Base-by-base conservation (phyloP, 495 filamentous ascomycete species). In the Xylaria longipes region DNA sequence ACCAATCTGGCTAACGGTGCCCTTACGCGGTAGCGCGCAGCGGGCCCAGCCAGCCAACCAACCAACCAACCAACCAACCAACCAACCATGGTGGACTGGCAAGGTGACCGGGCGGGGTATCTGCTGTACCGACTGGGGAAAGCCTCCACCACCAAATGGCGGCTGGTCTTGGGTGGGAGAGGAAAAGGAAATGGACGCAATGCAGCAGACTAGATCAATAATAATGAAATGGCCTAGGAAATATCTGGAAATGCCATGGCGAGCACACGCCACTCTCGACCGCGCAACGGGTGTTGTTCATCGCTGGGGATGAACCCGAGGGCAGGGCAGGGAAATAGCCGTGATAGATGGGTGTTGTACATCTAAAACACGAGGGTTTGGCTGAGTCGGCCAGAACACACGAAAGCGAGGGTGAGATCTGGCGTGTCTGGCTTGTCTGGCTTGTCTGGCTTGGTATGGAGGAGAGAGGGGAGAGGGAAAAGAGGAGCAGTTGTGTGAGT, bases 1-100 rank as follows among this genome's bases (percentile, higher is more conserved):
- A 48, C 25, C 43, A 65, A 8, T 37, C 62, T 33, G 62, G 41
- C 62, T 69, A 57, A 61, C 29, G 50, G 67, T 37, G 67, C 29
- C 66, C 11, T 61, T 61, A 62, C 29, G 57, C 68, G 57, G 68
- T 70, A 61, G 45, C 68, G 68, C 68, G 68, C 68, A 70, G 67
- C 50, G 41, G 37, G 20, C 62, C n/a, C 41, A 61, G 41, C 39
- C 27, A 61, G 35, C 12, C 50, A 43, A 37, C 52, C 67, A 61
- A 25, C 66, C 66, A 69, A 69, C 56, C 41, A 61, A 29, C 39
- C 27, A 61, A n/a, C 12, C 50, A 43, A 37, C 52, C 67, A 61
- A 25, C 66, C 66, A 69, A 69, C 56, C 54, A 69, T 27, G 8
- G 56, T 37, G 41, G 67, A 27, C 67, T 60, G 50, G 22, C 12